A percentile compares a stretch with the other conserved stretches of the same genome.
phyloP scores from a whole-genome alignment of 257 asterid genomes.

The Verbena officinalis region DNA sequence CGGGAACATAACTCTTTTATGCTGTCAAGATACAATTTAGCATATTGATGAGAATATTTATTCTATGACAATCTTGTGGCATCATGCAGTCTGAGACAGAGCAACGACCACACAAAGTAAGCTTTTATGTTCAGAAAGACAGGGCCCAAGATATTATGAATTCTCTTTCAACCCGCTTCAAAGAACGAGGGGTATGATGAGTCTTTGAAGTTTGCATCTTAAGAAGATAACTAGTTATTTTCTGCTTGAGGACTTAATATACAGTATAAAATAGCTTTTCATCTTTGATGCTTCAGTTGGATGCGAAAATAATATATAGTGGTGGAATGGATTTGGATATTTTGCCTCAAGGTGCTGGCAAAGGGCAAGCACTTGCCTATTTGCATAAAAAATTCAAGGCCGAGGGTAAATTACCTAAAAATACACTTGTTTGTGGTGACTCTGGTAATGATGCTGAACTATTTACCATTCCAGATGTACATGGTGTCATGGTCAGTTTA shows the following conservation, averaged over 20 bases:
- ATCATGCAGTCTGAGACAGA: conserved; percentile 87
- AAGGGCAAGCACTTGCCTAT: conserved; percentile 99
- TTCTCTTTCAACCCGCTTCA: conserved; percentile 55
- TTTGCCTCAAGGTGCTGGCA: conserved; percentile 97
- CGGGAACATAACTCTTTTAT: not conserved
- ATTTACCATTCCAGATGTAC: conserved; percentile 82
- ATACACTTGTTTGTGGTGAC: conserved; percentile 96
- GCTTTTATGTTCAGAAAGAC: conserved; percentile 84
- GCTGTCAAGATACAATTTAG: not conserved
- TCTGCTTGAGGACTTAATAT: conserved; percentile 21
- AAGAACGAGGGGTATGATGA: conserved; percentile 79
- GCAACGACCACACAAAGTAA: conserved; percentile 95
- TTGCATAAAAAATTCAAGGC: conserved; percentile 72
- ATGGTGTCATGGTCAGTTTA: conserved; percentile 92
- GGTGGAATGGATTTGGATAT: conserved; percentile 98
- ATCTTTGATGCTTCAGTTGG: conserved; percentile 63
- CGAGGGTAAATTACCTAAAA: conserved; percentile 67
- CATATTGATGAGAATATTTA: conserved; percentile 21
- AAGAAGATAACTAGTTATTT: conserved; percentile 8
- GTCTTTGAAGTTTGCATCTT: conserved; percentile 27
- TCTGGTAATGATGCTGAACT: conserved; percentile 98
- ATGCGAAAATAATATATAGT: conserved; percentile 92
- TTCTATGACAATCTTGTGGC: conserved; percentile 28
- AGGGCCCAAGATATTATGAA: conserved; percentile 66
- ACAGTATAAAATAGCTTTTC: conserved; percentile 15